phyloP scores from a whole-genome alignment of 345 rosid species.

The Garcia nutans region DNA sequence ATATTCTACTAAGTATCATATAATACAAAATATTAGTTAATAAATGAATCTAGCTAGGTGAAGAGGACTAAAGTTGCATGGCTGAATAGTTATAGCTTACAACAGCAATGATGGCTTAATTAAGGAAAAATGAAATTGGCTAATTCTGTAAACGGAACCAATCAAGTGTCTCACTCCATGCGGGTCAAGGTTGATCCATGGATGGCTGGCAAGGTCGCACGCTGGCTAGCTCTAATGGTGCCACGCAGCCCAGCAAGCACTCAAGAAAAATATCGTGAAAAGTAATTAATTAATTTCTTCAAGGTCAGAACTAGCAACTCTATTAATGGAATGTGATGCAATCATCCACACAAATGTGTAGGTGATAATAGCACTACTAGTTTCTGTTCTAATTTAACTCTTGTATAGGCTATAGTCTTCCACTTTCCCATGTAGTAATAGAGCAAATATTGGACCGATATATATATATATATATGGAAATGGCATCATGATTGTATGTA shows the following conservation, averaged over 20 bases:
- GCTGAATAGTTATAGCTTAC: neutral
- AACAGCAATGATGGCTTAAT: neutral
- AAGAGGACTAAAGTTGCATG: no score
- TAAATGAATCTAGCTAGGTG: no score
- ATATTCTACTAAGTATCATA: no score
- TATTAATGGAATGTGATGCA: slow-evolving; percentile 25
- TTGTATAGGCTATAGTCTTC: neutral
- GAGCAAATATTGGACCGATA: neutral
- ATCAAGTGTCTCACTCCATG: slow-evolving; percentile 16
- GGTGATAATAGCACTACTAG: slow-evolving; percentile 15
- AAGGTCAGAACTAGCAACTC: neutral
- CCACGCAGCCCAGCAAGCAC: slow-evolving; percentile 14
- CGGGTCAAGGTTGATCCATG: slow-evolving; percentile 9
- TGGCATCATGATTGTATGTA: neutral
- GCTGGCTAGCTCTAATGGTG: slow-evolving; percentile 16
- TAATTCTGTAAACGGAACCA: neutral
- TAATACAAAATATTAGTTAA: no score
- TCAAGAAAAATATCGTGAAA: neutral
- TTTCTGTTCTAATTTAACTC: neutral
- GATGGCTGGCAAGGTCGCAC: slow-evolving; percentile 15
- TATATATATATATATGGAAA: neutral
- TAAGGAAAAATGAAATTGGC: neutral
- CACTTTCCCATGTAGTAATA: neutral
- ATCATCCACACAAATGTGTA: slow-evolving; percentile 8
- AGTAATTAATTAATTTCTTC: neutral